Evolutionary conservation across 345 rosid species (phyloP).

Genomic region (Aquilaria yunnanensis): DNA sequence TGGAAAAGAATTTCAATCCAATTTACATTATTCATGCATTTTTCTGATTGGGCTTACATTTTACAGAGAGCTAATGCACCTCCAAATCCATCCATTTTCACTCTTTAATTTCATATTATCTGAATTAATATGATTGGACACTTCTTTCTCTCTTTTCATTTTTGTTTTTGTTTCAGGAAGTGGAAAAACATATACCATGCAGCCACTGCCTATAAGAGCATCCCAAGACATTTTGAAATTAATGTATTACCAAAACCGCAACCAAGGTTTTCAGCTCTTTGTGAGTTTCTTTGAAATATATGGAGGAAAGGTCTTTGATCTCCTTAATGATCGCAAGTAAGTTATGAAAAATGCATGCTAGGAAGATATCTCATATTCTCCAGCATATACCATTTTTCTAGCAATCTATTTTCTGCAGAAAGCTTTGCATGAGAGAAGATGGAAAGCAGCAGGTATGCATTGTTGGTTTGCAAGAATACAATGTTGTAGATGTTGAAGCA

Average conservation of each 20-base stretch:
- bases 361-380: no score
- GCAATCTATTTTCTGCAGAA: constrained; percentile 29
- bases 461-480: constrained; percentile 59
- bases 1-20: no score
- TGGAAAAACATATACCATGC: constrained; percentile 71
- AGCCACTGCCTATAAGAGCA: constrained; percentile 64
- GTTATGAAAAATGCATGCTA: constrained; percentile 11
- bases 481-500: constrained; percentile 46
- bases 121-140: no score
- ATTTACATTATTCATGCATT: no score
- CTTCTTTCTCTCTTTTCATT: background rate
- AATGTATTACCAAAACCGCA: constrained; percentile 39
- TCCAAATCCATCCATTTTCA: no score
- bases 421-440: constrained; percentile 69
- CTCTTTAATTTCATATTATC: no score
- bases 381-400: background rate
- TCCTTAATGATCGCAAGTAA: constrained; percentile 63
- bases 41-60: no score
- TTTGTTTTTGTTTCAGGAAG: constrained; percentile 35
- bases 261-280: constrained; percentile 50
- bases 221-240: constrained; percentile 47
- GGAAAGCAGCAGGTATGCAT: constrained; percentile 68
- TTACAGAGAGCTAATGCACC: no score
- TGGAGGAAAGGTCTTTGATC: constrained; percentile 67
- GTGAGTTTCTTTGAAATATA: constrained; percentile 68